Evolutionary conservation across 2,329 filamentous ascomycete species (phyloP).

Genomic region (Herpotrichia juniperi): DNA sequence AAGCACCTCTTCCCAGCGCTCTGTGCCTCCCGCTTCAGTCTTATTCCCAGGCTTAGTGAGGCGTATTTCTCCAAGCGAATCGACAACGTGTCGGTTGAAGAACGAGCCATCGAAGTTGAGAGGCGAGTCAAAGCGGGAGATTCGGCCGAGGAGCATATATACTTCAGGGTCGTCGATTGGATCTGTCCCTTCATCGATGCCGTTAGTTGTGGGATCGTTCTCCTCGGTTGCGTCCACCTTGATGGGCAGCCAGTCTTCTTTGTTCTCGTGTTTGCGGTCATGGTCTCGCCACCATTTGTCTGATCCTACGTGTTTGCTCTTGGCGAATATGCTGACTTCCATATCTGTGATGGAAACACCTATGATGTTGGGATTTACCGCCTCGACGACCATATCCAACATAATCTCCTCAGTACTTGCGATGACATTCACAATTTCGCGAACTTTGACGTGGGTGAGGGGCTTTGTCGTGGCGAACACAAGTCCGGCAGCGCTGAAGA

Average conservation of each 20-base stretch:
- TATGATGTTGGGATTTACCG: constrained; percentile 91
- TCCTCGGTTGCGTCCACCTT: constrained; percentile 7
- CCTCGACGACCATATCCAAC: constrained; percentile 86
- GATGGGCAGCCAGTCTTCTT: constrained; percentile 33
- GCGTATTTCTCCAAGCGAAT: constrained; percentile 82
- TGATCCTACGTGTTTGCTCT: constrained; percentile 83
- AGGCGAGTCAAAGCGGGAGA: constrained; percentile 84
- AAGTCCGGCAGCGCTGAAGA: constrained; percentile 86
- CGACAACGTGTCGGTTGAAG: constrained; percentile 73
- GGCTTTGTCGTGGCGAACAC: constrained; percentile 92
- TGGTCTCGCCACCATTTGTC: constrained; percentile 53
- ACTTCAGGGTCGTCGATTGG: constrained; percentile 66
- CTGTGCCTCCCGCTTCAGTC: constrained; percentile 79
- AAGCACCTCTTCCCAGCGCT: constrained; percentile 88
- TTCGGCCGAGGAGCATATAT: constrained; percentile 90
- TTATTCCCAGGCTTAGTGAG: constrained; percentile 84
- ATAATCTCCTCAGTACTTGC: constrained; percentile 95
- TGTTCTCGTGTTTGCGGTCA: constrained; percentile 24
- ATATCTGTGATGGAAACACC: constrained; percentile 84
- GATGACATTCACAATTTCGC: constrained; percentile 85
- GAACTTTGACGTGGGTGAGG: constrained; percentile 76
- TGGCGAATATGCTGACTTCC: constrained; percentile 92
- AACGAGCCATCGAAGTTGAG: constrained; percentile 90
- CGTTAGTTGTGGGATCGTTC: constrained; percentile 14
- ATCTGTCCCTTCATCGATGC: constrained; percentile 63